Evolutionary conservation across 345 rosid genomes (phyloP), one percentile per base, ranked within the genome.

Genomic region (Eutrema heterophyllum): DNA sequence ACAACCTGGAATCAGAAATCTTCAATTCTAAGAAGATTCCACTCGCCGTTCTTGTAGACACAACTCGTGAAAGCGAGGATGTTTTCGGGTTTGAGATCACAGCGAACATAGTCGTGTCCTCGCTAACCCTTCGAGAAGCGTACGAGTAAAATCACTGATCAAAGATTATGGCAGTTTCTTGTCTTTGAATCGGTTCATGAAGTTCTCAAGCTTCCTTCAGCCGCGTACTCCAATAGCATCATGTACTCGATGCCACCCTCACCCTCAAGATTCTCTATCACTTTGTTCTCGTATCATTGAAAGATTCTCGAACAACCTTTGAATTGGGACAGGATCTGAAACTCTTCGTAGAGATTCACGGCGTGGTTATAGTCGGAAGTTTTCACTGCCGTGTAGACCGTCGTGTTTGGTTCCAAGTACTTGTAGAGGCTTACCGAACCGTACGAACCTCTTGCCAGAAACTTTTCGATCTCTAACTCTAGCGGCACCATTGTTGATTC

Each of bases 311-410:
- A 65, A 64, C 79, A 72, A 14, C 58, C 77, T 7, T 27, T 48
- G 48, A 83, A 72, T 13, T 66, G 9, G 16, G 64, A 29, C 36
- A 81, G 56, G 32, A 81, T 68, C 56, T 58, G 63, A 36, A 77
- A 68, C 83, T 83, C 88, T 27, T 77, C 60, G 33, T 68, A 71
- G 5, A 85, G 80, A 2, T 81, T 67, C 51, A 4, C 61, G 1
- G 84, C 80, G 27, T 30, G 68, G 8, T 66, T 53, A 14, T 58
- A 6, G 64, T 64, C 58, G 0, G 79, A 68, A 0, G 83, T 83
- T 51, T 83, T 85, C 14, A 79, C 75, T 0, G 81, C 86, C 1
- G 33, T 29, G 18, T 72, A 62, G 9, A 18, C 44, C 6, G 26
- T 29, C 15, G 11, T 18, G 48, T 2, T 44, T 50, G 39, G 74